A percentile compares a stretch with the other conserved stretches of the same genome.
phyloP scores from a whole-genome alignment of 75 land plant species.

The Isoetes taiwanensis region DNA sequence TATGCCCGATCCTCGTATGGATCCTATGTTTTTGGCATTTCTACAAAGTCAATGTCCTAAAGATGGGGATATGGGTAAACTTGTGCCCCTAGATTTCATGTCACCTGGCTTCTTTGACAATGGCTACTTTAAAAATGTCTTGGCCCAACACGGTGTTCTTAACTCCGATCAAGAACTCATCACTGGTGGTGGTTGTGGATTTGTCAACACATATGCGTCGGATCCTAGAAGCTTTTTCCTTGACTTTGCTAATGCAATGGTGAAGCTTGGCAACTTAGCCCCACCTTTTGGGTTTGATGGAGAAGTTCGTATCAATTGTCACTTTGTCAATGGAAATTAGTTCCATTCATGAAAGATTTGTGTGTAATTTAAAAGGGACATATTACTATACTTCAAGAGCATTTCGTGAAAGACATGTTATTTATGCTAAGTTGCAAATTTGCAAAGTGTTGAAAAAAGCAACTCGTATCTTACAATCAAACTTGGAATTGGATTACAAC shows the following conservation, averaged over 20 bases:
- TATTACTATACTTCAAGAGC: no score
- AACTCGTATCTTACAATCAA: no score
- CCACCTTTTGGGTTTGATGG: constrained; percentile 30
- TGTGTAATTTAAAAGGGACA: no score
- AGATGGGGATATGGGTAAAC: background rate
- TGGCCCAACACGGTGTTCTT: background rate
- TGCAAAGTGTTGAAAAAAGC: no score
- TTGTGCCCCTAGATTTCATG: background rate
- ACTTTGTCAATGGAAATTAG: constrained; percentile 43
- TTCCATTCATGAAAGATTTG: no score
- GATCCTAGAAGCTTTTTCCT: constrained; percentile 28
- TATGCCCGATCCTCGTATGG: background rate
- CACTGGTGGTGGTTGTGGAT: background rate
- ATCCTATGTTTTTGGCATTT: background rate
- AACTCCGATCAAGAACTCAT: background rate
- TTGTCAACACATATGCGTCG: background rate
- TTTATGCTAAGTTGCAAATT: no score
- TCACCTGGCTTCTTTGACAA: background rate
- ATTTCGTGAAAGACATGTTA: no score
- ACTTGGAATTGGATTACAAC: no score
- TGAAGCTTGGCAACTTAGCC: constrained; percentile 25
- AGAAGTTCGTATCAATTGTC: constrained; percentile 69
- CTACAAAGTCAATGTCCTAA: background rate
- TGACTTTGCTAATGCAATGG: constrained; percentile 24
- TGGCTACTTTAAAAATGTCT: background rate